Percentiles rank a stretch among this genome's conserved stretches.
Evolutionary conservation across 2,329 filamentous ascomycete genomes (phyloP).

Genomic region (Penicillium polonicum): DNA sequence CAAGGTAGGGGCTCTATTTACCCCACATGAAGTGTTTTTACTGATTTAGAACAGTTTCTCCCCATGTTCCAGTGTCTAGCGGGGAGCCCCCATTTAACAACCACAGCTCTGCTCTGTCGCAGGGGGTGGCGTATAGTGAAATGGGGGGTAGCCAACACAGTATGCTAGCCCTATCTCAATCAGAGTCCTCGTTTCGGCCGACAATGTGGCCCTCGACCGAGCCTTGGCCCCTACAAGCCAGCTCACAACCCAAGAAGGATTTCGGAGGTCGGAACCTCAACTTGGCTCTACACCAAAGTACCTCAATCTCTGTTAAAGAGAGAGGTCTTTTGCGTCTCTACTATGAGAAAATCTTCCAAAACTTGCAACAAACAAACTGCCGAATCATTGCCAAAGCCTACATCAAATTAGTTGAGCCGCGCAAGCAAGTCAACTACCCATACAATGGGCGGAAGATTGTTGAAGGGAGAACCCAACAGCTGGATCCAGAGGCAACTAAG

Average conservation of each 20-base stretch:
- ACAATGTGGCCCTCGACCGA: constrained; percentile 16
- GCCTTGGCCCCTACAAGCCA: constrained; percentile 4
- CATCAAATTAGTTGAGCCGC: constrained; percentile 38
- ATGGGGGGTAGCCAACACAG: constrained; percentile 3
- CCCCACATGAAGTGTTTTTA: neutral
- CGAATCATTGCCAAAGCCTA: constrained; percentile 38
- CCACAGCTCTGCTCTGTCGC: constrained; percentile 3
- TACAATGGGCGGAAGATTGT: constrained; percentile 39
- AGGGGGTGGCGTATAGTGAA: neutral
- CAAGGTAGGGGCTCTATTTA: constrained; percentile 18
- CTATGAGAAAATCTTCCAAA: constrained; percentile 36
- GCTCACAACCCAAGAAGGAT: neutral
- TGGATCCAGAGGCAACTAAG: constrained; percentile 36
- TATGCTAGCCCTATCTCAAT: neutral
- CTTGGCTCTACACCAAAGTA: constrained; percentile 26
- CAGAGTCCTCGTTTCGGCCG: constrained; percentile 3
- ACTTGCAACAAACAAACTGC: constrained; percentile 38
- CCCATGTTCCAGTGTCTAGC: neutral
- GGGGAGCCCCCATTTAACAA: constrained; percentile 1
- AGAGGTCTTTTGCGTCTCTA: constrained; percentile 28
- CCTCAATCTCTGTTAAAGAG: constrained; percentile 27
- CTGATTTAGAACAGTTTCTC: constrained; percentile 4
- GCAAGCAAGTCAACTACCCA: constrained; percentile 39
- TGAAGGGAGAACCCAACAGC: constrained; percentile 31
- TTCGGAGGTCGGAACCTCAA: constrained; percentile 15